Percentiles rank a stretch among this genome's conserved stretches.
Conservation (phyloP, 2,329 filamentous ascomycete species). For the Amauroascus niger region DNA sequence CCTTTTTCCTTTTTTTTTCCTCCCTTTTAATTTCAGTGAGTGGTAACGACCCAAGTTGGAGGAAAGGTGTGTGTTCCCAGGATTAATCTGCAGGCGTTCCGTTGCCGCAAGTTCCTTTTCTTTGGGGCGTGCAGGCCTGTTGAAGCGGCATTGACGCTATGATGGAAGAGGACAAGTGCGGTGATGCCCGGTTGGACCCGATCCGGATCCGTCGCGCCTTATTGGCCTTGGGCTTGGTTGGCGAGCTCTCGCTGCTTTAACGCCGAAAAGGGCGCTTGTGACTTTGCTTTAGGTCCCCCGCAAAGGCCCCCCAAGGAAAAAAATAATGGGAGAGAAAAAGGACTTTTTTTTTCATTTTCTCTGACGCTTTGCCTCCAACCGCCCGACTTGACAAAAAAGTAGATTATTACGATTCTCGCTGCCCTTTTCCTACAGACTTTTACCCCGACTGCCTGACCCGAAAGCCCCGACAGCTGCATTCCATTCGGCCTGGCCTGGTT, state of each 20-base stretch:
- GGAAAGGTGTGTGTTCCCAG: neutral
- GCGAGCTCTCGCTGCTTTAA: conserved; percentile 2
- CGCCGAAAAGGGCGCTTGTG: neutral
- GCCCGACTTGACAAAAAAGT: neutral
- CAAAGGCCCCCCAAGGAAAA: neutral
- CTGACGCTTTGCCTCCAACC: neutral
- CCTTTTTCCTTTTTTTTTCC: too few relatives aligned
- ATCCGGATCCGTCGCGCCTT: neutral
- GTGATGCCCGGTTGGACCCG: neutral
- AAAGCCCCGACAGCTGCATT: conserved; percentile 10
- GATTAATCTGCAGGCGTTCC: neutral
- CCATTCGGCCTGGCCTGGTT: conserved; percentile 4
- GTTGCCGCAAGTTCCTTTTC: neutral
- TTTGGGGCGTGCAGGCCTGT: neutral
- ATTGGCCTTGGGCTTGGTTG: too few relatives aligned
- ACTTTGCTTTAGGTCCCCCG: neutral
- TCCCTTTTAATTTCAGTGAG: too few relatives aligned
- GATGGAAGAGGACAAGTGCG: neutral
- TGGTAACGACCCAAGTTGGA: too few relatives aligned
- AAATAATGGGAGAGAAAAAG: conserved; percentile 1
- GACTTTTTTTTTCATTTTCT: conserved; percentile 5
- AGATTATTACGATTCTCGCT: conserved; percentile 7
- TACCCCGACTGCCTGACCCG: conserved; percentile 10
- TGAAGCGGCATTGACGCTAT: conserved; percentile 2
- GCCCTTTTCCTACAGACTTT: conserved; percentile 9